These are phyloP conservation scores for Pseudohalonectria lignicola DNA, from an alignment of 2,329 filamentous ascomycete genomes.

Conservation along the genomic window DNA sequence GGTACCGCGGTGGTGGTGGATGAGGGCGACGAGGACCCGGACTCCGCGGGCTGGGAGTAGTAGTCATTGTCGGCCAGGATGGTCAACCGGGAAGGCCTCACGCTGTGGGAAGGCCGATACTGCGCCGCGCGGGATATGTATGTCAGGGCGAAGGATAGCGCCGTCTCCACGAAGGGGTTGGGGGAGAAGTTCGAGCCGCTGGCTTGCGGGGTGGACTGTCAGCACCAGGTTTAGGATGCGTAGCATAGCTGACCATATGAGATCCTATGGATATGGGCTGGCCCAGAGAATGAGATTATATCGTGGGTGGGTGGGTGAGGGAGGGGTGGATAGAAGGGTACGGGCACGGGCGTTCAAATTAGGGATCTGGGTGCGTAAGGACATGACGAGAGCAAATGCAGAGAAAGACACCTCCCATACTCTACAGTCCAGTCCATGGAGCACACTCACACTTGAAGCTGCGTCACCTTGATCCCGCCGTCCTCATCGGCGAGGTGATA, in stretches of 20 bases:
- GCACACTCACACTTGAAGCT: constrained; percentile 65
- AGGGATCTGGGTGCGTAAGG: too few relatives aligned
- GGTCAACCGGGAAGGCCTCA: constrained; percentile 63
- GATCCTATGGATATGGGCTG: too few relatives aligned
- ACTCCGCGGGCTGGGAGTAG: constrained; percentile 61
- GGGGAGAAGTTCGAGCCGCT: constrained; percentile 32
- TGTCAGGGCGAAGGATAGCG: constrained; percentile 75
- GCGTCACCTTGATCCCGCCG: constrained; percentile 72
- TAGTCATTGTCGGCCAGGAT: constrained; percentile 95
- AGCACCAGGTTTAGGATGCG: too few relatives aligned
- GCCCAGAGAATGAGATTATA: too few relatives aligned
- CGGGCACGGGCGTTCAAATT: too few relatives aligned
- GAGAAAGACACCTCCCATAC: too few relatives aligned
- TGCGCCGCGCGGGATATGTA: constrained; percentile 50
- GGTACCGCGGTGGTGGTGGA: constrained; percentile 14
- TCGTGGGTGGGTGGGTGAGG: too few relatives aligned
- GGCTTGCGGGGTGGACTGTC: too few relatives aligned
- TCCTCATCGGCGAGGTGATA: constrained; percentile 59
- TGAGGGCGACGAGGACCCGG: constrained; percentile 8
- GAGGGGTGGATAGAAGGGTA: too few relatives aligned
- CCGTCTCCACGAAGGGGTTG: constrained; percentile 90
- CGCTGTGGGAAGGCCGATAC: constrained; percentile 29
- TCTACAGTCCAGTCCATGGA: too few relatives aligned
- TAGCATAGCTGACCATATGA: too few relatives aligned
- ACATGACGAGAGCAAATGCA: too few relatives aligned